Evolutionary conservation across 305 asterid genomes (phyloP).

Genomic region (Fraxinus baroniana): DNA sequence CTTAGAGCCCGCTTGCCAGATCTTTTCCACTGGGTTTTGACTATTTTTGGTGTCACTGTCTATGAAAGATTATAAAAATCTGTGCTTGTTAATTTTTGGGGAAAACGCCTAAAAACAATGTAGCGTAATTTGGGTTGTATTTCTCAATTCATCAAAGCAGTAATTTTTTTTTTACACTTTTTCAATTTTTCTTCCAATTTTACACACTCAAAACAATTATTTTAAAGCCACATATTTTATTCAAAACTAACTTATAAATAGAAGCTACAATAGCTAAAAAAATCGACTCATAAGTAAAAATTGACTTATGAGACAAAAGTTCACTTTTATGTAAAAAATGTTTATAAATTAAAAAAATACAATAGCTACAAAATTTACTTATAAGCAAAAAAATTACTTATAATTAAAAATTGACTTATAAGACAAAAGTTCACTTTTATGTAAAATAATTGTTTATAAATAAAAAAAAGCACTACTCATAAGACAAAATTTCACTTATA

Average conservation of each 20-base stretch:
- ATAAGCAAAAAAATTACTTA: too few species aligned
- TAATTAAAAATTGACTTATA: too few species aligned
- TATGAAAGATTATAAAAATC: not conserved
- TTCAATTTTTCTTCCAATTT: not conserved
- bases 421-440: not conserved
- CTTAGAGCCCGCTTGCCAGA: not conserved
- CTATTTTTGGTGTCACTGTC: not conserved
- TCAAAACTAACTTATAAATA: not conserved
- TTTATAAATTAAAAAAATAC: too few species aligned
- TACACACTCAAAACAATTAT: not conserved
- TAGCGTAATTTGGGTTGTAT: not conserved
- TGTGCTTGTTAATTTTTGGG: not conserved
- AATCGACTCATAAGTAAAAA: not conserved
- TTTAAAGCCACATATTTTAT: not conserved
- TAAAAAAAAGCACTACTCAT: too few species aligned
- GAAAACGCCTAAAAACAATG: not conserved
- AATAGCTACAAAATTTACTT: too few species aligned
- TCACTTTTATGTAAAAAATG: not conserved
- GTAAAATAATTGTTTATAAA: not conserved
- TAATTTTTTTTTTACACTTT: not conserved
- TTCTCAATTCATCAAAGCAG: not conserved
- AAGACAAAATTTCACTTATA: not conserved
- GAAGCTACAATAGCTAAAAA: too few species aligned
- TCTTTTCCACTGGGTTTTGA: not conserved
- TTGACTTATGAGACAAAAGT: too few species aligned